These are phyloP conservation scores for Termitomyces sp. DNA, from an alignment of 768 basidiomycete genomes.

Conservation along the genomic window DNA sequence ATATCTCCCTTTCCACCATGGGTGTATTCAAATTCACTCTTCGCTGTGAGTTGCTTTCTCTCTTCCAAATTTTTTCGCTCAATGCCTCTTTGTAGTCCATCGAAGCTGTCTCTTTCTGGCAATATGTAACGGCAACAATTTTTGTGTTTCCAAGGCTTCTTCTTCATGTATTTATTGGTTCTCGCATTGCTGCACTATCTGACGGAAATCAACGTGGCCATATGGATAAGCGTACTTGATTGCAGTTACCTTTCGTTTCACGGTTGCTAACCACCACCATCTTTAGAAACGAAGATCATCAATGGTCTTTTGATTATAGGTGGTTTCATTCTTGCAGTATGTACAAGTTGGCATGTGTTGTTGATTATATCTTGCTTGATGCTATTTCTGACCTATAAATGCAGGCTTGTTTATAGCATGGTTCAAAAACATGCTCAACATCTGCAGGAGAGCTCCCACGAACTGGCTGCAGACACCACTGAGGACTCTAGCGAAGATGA, in stretches of 20 bases:
- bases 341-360: conserved; percentile 62
- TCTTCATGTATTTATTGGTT: conserved; percentile 77
- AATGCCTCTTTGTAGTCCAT: conserved; percentile 49
- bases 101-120: conserved; percentile 66
- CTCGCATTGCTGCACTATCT: conserved; percentile 67
- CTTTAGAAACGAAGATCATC: conserved; percentile 58
- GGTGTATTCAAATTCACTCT: conserved; percentile 82
- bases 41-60: conserved; percentile 51
- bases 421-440: conserved; percentile 60
- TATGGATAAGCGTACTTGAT: conserved; percentile 69
- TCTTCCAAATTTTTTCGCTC: background rate
- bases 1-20: conserved; percentile 83
- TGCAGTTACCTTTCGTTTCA: conserved; percentile 1
- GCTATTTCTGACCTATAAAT: conserved; percentile 6
- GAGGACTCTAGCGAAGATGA: conserved; percentile 61
- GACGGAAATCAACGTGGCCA: conserved; percentile 70
- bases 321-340: conserved; percentile 54
- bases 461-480: conserved; percentile 54
- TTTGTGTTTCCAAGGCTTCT: conserved; percentile 69
- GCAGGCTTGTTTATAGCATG: conserved; percentile 63
- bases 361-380: background rate
- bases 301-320: conserved; percentile 58
- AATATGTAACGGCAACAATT: conserved; percentile 73
- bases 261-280: background rate
- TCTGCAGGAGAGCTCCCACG: conserved; percentile 44